Conservation (phyloP, 495 filamentous ascomycete genomes). For the Penicillium ochrochloron region DNA sequence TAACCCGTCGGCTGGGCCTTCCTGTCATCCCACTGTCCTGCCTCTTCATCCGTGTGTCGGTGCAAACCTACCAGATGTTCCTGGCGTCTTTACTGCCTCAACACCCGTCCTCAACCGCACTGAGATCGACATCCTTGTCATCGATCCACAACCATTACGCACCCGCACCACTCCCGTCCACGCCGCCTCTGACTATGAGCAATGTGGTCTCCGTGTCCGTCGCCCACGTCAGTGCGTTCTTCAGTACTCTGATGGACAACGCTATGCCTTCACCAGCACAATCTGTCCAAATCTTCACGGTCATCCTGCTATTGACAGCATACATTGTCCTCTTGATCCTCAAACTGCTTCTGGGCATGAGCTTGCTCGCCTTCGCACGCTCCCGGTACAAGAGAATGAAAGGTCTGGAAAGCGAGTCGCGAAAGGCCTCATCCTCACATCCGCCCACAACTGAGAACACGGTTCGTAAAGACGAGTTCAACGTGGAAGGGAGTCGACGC, state of each 20-base stretch:
- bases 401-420: conserved; percentile 59
- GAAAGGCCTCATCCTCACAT: conserved; percentile 17
- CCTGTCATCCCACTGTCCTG: conserved; percentile 91
- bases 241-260: conserved; percentile 48
- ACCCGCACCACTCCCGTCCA: conserved; percentile 35
- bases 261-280: conserved; percentile 51
- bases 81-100: conserved; percentile 80
- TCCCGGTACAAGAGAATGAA: conserved; percentile 83
- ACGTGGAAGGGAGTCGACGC: conserved; percentile 70
- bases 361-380: conserved; percentile 73
- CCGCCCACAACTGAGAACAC: conserved; percentile 7
- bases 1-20: conserved; percentile 87
- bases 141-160: conserved; percentile 60
- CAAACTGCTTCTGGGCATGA: conserved; percentile 85
- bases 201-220: conserved; percentile 43
- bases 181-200: conserved; percentile 42
- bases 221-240: conserved; percentile 41
- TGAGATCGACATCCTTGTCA: conserved; percentile 65
- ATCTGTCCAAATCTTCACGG: conserved; percentile 59
- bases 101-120: conserved; percentile 71
- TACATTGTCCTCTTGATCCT: conserved; percentile 78
- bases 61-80: conserved; percentile 99
- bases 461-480: conserved; percentile 49
- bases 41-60: conserved; percentile 90
- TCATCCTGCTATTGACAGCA: conserved; percentile 74